Evolutionary conservation across 2,329 filamentous ascomycete genomes (phyloP).

Genomic region (Shiraia bambusicola): DNA sequence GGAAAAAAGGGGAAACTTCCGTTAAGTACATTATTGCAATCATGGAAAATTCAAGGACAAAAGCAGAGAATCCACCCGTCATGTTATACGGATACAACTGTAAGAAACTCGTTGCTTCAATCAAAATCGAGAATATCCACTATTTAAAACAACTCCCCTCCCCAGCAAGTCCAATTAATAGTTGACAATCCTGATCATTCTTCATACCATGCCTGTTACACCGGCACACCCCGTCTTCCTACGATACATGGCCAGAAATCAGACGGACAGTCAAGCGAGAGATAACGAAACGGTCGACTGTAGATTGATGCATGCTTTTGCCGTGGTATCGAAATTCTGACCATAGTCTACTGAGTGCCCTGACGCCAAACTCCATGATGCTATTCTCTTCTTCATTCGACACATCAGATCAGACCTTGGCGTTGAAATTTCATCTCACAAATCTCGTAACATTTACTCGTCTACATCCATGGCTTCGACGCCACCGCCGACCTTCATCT

Average conservation of each 20-base stretch:
- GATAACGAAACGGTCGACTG: not conserved
- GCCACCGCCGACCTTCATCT: constrained; percentile 48
- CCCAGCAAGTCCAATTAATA: too few species aligned
- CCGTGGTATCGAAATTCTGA: constrained; percentile 32
- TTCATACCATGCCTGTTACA: too few species aligned
- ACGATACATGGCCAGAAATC: too few species aligned
- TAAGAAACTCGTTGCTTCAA: constrained; percentile 4
- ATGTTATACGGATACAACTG: constrained; percentile 33
- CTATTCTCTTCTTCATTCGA: not conserved
- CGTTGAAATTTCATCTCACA: too few species aligned
- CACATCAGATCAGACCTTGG: not conserved
- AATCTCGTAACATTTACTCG: constrained; percentile 16
- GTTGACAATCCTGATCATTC: too few species aligned
- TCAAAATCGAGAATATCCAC: constrained; percentile 1
- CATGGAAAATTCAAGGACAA: too few species aligned
- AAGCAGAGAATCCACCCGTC: constrained; percentile 8
- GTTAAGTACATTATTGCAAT: too few species aligned
- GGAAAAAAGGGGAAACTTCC: too few species aligned
- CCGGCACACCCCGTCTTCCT: too few species aligned
- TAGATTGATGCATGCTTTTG: constrained; percentile 18
- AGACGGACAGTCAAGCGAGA: not conserved
- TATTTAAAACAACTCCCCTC: constrained; percentile 31
- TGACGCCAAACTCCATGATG: constrained; percentile 29
- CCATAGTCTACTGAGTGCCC: constrained; percentile 19
- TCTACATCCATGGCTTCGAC: constrained; percentile 54